A percentile compares a stretch with the other conserved stretches of the same genome.
Evolutionary conservation across 306 rosid genomes (phyloP).

Genomic region (Malus fusca): DNA sequence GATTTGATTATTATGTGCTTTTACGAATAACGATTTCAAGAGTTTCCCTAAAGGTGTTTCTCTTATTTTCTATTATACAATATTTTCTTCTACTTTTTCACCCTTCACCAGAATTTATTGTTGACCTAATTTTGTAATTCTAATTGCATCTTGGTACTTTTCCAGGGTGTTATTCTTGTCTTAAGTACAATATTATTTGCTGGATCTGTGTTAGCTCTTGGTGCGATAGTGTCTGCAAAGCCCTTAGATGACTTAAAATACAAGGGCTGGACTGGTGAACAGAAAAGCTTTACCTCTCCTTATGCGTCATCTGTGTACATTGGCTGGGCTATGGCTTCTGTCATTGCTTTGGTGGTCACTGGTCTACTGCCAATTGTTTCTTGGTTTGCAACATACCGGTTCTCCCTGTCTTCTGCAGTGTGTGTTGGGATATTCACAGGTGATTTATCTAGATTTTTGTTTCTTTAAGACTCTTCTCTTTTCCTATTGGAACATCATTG

Average conservation of each 20-base stretch:
- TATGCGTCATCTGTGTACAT: conserved; percentile 79
- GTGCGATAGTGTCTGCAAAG: conserved; percentile 80
- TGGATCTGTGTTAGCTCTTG: conserved; percentile 85
- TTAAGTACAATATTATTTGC: conserved; percentile 54
- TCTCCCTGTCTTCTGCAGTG: conserved; percentile 81
- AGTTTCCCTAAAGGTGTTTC: background rate
- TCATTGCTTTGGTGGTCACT: conserved; percentile 74
- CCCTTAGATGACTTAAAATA: conserved; percentile 86
- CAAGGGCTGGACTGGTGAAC: conserved; percentile 81
- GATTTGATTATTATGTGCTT: background rate
- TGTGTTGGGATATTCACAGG: conserved; percentile 82
- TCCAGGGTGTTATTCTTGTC: conserved; percentile 76
- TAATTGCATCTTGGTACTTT: conserved; percentile 18
- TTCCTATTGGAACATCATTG: conserved; percentile 2
- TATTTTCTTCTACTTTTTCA: background rate
- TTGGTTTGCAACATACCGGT: conserved; percentile 93
- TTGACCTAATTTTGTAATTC: conserved; percentile 1
- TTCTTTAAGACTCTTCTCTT: background rate
- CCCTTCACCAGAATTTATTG: background rate
- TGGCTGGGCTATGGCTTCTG: conserved; percentile 98
- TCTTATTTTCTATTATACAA: background rate
- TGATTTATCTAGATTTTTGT: conserved; percentile 19
- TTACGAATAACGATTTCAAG: background rate
- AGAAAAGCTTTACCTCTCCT: conserved; percentile 62
- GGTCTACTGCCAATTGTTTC: conserved; percentile 88